A percentile compares a stretch with the other conserved stretches of the same genome.
phyloP scores from a whole-genome alignment of 129 eudicot species.

The Apium graveolens region DNA sequence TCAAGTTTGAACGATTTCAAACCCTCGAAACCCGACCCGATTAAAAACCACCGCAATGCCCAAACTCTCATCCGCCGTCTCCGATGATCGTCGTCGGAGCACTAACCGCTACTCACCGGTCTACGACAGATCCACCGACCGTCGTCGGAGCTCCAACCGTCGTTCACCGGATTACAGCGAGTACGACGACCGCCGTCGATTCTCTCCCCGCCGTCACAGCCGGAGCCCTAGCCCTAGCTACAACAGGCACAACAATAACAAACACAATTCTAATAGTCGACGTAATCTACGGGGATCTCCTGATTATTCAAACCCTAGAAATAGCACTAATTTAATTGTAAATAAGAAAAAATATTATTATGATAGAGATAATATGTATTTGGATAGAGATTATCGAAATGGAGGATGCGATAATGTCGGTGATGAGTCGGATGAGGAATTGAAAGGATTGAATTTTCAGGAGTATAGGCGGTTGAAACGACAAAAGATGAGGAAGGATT shows the following conservation, averaged over 20 bases:
- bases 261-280: constrained; percentile 19
- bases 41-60: constrained; percentile 24
- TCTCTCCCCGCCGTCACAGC: constrained; percentile 27
- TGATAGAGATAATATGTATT: constrained; percentile 31
- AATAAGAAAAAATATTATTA: constrained; percentile 2
- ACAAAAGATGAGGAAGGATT: constrained; percentile 52
- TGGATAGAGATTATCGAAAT: constrained; percentile 44
- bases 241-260: constrained; percentile 26
- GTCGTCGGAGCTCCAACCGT: constrained; percentile 17
- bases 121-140: constrained; percentile 6
- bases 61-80: constrained; percentile 43
- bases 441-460: constrained; percentile 50
- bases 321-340: constrained; percentile 24
- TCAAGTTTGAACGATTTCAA: background rate
- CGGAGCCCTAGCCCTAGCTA: constrained; percentile 59
- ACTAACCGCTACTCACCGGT: constrained; percentile 38
- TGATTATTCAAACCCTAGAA: constrained; percentile 40
- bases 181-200: constrained; percentile 12
- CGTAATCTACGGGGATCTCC: constrained; percentile 41
- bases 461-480: constrained; percentile 75
- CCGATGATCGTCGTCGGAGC: constrained; percentile 35
- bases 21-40: background rate
- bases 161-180: background rate
- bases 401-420: constrained; percentile 14
- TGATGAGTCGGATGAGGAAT: constrained; percentile 76